Percentiles rank a stretch among this genome's conserved stretches.
These are phyloP conservation scores for Alternaria sp. DNA, from an alignment of 2,329 filamentous ascomycete species.

Conservation along the genomic window DNA sequence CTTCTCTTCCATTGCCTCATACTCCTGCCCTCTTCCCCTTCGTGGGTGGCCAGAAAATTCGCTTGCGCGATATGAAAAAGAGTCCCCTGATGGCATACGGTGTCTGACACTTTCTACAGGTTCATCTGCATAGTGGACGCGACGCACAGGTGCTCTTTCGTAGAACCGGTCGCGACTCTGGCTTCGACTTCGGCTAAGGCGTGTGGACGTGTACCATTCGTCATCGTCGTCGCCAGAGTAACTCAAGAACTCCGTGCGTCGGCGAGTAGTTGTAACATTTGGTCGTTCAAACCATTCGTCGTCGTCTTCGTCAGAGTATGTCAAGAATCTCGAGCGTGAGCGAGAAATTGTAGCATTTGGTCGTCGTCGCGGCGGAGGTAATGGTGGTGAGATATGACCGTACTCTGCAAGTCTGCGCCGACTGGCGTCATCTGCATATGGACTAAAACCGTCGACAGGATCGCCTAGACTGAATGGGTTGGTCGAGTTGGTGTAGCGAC, in stretches of 20 bases:
- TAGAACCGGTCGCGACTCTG: background rate
- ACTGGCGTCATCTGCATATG: too few relatives aligned
- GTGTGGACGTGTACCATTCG: too few relatives aligned
- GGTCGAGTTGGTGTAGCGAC: too few relatives aligned
- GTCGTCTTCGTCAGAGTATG: background rate
- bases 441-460: too few relatives aligned
- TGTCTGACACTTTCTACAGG: background rate
- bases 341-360: too few relatives aligned
- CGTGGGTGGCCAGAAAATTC: background rate
- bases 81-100: background rate
- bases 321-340: background rate
- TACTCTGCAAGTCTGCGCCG: too few relatives aligned
- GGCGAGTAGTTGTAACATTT: too few relatives aligned
- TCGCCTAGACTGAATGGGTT: too few relatives aligned
- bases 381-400: too few relatives aligned
- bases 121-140: background rate
- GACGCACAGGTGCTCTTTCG: background rate
- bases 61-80: background rate
- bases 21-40: background rate
- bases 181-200: background rate
- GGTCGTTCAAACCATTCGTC: background rate
- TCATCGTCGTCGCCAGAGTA: background rate
- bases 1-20: background rate
- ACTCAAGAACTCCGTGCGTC: too few relatives aligned
- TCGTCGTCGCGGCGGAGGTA: too few relatives aligned